Conservation (phyloP, 352 stramenopile species). For the Globisporangium okanoganense region DNA sequence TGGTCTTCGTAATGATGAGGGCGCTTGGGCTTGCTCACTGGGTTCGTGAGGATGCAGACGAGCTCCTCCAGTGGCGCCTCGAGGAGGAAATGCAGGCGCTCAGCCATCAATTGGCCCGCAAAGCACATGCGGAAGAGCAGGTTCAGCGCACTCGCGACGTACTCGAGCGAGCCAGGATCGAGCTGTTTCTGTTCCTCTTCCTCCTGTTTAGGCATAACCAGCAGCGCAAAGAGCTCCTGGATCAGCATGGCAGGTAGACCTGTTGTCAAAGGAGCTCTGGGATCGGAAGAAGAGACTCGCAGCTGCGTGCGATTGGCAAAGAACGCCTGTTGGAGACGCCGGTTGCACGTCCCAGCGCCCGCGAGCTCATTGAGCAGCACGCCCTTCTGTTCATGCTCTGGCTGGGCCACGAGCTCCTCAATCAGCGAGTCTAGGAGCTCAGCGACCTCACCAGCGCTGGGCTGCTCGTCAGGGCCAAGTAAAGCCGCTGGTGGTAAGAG, state of each 20-base stretch:
- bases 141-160: slow-evolving; percentile 19
- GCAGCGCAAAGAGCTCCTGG: slow-evolving; percentile 28
- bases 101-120: slow-evolving; percentile 17
- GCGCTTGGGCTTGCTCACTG: not conserved
- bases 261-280: slow-evolving; percentile 3
- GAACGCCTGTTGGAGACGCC: slow-evolving; percentile 40
- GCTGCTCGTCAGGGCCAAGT: not conserved
- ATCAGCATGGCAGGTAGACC: slow-evolving; percentile 30
- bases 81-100: slow-evolving; percentile 24
- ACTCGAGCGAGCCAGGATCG: slow-evolving; percentile 22
- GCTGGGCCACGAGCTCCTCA: slow-evolving; percentile 21
- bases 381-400: slow-evolving; percentile 18
- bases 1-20: not conserved
- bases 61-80: slow-evolving; percentile 12
- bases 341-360: slow-evolving; percentile 25
- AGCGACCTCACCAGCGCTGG: slow-evolving; percentile 17
- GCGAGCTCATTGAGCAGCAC: slow-evolving; percentile 46
- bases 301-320: slow-evolving; percentile 44
- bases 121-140: slow-evolving; percentile 24
- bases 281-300: not conserved
- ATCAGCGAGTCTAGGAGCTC: slow-evolving; percentile 34
- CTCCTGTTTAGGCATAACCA: slow-evolving; percentile 2
- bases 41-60: slow-evolving; percentile 12
- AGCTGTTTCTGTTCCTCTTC: slow-evolving; percentile 16
- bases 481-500: slow-evolving; percentile 2